These are phyloP conservation scores for Raphanus sativus DNA, from an alignment of 345 rosid genomes.

Conservation along the genomic window DNA sequence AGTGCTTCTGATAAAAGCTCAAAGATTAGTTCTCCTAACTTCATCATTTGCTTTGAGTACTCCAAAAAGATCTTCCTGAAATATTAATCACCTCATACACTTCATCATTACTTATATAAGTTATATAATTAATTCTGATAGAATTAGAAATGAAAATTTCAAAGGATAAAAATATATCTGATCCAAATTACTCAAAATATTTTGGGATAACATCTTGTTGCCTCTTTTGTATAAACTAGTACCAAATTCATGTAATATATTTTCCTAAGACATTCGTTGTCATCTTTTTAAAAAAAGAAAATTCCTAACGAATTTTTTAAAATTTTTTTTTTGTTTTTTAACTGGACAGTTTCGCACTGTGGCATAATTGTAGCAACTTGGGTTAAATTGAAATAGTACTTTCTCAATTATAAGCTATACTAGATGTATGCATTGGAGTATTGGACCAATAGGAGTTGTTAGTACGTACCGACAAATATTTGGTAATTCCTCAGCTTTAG, in stretches of 20 bases:
- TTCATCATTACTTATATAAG: neutral
- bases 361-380: neutral
- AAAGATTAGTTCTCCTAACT: constrained; percentile 39
- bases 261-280: too few relatives aligned
- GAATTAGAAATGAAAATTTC: too few relatives aligned
- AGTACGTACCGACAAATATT: constrained; percentile 27
- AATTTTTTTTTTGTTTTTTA: too few relatives aligned
- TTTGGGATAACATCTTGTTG: too few relatives aligned
- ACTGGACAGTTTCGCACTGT: neutral
- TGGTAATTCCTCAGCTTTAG: constrained; percentile 35
- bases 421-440: neutral
- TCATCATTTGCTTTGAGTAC: constrained; percentile 39
- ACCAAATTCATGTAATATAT: too few relatives aligned
- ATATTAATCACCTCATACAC: neutral
- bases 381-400: neutral
- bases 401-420: too few relatives aligned
- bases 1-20: constrained; percentile 58
- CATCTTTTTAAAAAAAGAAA: too few relatives aligned
- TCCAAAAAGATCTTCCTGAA: constrained; percentile 43
- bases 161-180: too few relatives aligned
- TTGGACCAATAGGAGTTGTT: neutral
- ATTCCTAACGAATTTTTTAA: too few relatives aligned
- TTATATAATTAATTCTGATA: too few relatives aligned
- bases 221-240: too few relatives aligned
- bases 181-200: too few relatives aligned